A percentile compares a stretch with the other conserved stretches of the same genome.
Evolutionary conservation across 208 protist genomes (phyloP).

Genomic region (Leishmania arabica): DNA sequence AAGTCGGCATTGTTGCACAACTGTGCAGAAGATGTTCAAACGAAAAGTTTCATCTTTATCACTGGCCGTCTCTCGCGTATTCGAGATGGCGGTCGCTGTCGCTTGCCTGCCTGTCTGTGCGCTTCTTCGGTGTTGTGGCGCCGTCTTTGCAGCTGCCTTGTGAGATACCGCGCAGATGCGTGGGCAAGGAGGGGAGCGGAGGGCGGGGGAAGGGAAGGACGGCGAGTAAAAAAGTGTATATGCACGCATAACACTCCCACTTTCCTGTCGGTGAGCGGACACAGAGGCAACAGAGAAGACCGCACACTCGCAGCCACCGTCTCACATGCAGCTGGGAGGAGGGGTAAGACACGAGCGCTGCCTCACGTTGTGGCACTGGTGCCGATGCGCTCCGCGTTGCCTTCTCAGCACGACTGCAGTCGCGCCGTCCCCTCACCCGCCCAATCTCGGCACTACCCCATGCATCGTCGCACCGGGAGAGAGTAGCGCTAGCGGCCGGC

Average conservation of each 20-base stretch:
- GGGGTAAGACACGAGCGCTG: not conserved
- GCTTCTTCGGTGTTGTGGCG: not conserved
- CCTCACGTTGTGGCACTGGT: not conserved
- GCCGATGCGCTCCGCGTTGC: not conserved
- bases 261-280: not conserved
- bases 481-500: conserved; percentile 3
- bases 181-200: not conserved
- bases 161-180: not conserved
- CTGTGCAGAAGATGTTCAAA: not conserved
- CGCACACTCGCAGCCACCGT: not conserved
- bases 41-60: not conserved
- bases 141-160: not conserved
- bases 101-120: not conserved
- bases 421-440: not conserved
- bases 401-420: not conserved
- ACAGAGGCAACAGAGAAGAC: not conserved
- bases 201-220: not conserved
- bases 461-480: not conserved
- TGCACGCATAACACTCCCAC: not conserved
- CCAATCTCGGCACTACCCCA: not conserved
- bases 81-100: not conserved
- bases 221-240: no score
- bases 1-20: not conserved
- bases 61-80: not conserved
- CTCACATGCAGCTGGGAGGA: not conserved